These are phyloP conservation scores for Stachybotrys chlorohalonatus DNA, from an alignment of 2,329 filamentous ascomycete genomes.

Conservation along the genomic window DNA sequence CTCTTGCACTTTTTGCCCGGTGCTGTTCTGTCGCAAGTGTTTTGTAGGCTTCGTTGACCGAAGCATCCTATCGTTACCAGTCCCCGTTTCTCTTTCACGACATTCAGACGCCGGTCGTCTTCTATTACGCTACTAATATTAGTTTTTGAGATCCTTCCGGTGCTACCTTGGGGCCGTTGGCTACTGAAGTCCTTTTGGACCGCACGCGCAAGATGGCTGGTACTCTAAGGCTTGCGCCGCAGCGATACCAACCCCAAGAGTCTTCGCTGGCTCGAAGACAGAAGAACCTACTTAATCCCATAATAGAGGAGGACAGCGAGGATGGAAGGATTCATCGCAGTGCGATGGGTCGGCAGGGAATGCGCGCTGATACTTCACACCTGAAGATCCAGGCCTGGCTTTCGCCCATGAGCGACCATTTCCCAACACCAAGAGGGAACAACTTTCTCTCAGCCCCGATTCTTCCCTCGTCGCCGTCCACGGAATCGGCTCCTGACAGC, in stretches of 20 bases:
- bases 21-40: constrained; percentile 14
- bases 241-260: constrained; percentile 34
- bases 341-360: constrained; percentile 11
- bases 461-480: constrained; percentile 52
- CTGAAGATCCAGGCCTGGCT: constrained; percentile 50
- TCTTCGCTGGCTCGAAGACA: constrained; percentile 48
- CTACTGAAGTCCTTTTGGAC: constrained; percentile 15
- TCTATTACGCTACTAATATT: constrained; percentile 8
- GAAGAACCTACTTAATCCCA: constrained; percentile 51
- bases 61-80: constrained; percentile 31
- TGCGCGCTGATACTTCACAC: constrained; percentile 24
- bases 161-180: not conserved
- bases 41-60: constrained; percentile 32
- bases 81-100: constrained; percentile 2
- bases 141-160: constrained; percentile 2
- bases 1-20: constrained; percentile 20
- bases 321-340: constrained; percentile 17
- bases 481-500: constrained; percentile 35
- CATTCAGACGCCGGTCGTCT: constrained; percentile 28
- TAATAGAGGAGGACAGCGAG: constrained; percentile 50
- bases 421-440: constrained; percentile 62
- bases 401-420: constrained; percentile 53
- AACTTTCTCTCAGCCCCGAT: constrained; percentile 56
- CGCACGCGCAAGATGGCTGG: constrained; percentile 37
- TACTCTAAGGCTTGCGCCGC: constrained; percentile 11